Base-by-base conservation (phyloP, 257 asterid genomes). In the Mentha longifolia region DNA sequence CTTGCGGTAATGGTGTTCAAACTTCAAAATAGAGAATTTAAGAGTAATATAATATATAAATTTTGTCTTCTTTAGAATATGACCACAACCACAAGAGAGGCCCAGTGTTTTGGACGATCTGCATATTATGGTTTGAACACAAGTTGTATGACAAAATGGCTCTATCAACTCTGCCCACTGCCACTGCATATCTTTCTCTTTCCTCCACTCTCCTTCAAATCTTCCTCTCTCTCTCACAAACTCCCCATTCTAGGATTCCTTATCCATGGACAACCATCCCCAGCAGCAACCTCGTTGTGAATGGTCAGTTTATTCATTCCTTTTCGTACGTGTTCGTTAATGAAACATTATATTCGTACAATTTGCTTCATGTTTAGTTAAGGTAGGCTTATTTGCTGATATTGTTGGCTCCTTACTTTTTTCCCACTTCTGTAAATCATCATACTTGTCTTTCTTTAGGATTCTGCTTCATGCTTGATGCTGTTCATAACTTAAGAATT, bases 31-130 rank as follows among this genome's bases (percentile, higher is more conserved):
- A 15, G 31, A 15, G 35, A 55, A 45, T 70, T 28, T 0, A 30
- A 39, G 19, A 62, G 52, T 41, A 54, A 54, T 67, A 28, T n/a
- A 70, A 61, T 19, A 68, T 73, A 68, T 74, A 17, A 7, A 70
- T 28, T 31, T 62, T 66, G 65, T 72, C 59, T 55, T 65, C 75
- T 58, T 43, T 10, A 62, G 67, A 42, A 17, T 63, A 74, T 94
- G 96, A 67, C 96, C n/a, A n/a, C n/a, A n/a, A n/a, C 92, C 92
- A 87, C 96, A 68, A 17, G 63, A 61, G 61, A 81, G 86, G 85
- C 69, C 87, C 86, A 55, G 56, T 72, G 41, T 51, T 78, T 78
- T 76, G 87, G 86, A 77, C 83, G 80, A 77, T 84, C 74, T 86
- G 87, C 83, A 81, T 76, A 84, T 78, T 68, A 61, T 81, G 81